Base-by-base conservation (phyloP, 2,329 filamentous ascomycete genomes). In the Corynespora cassiicola region DNA sequence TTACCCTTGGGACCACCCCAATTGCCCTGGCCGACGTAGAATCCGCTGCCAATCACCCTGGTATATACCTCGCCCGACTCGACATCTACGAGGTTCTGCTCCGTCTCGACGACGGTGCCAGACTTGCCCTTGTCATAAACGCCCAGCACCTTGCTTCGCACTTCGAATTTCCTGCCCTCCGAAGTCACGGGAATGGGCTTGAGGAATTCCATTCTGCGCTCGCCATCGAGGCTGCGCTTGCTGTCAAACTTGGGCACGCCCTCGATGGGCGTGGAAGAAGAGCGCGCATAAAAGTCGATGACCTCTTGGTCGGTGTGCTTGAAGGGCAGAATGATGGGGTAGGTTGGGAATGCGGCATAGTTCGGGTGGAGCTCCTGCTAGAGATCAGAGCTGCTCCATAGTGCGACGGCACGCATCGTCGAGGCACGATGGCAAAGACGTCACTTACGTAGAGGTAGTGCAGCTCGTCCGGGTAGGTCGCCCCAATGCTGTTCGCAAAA, bases 101-200 rank as follows among this genome's bases (percentile, higher is more conserved):
- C 86, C 4, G 83, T 86, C 71, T 95, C 89, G 24, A 94, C 77
- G 2, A 95, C 89, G 7, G 85, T 87, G 40, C 88, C 88, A 0
- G 88, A 81, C 53, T 88, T 87, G 58, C 90, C 90, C 76, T 95
- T 95, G 74, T 95, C 90, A 68, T 94, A 95, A 23, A 95, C 87
- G 33, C 89, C 90, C 14, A 95, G 69, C 16, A 95, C 87, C 65
- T 86, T 90, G 59, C 78, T 84, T 54, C 87, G 81, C 47, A 88
- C 72, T 75, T 94, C 86, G 67, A 95, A 94, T 49, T 80, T 82
- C 50, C 76, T 77, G 44, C 88, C 89, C 8, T 76, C 83, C 24
- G 85, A 90, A 6, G 81, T 80, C 1, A 84, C 71, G 9, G 90
- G 90, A 4, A 95, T 77, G 6, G 84, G 82, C 72, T 89, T 89